Base-by-base conservation (phyloP, 306 rosid genomes). In the Rosa multiflora region DNA sequence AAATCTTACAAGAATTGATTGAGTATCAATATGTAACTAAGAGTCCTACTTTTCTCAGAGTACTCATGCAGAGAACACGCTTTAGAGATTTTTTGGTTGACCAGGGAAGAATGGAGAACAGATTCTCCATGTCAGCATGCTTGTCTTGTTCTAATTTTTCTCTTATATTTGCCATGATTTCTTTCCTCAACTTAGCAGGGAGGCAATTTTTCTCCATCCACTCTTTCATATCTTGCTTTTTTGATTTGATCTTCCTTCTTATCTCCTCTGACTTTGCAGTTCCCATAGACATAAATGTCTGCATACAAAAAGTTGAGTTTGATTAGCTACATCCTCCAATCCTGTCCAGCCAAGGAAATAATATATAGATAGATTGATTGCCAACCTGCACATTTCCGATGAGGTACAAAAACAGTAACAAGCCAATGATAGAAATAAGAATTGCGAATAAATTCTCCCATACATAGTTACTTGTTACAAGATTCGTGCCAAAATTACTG, bases 191-290 rank as follows among this genome's bases (percentile, higher is more conserved):
- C 26, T 55, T 20, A 2, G 18, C 51, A 1, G 76, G 79, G 79
- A 82, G 74, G 1, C 58, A 18, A 56, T 79, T 53, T 42, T 21
- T 68, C 5, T 63, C 35, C 79, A 68, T 76, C 88, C 88, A 85
- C 62, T 14, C 21, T 9, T 82, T 72, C 44, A 79, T 79, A 29
- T 79, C 86, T 20, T 37, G 73, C 40, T 73, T 81, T 64, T 72
- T 85, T 42, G 17, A 46, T 35, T 66, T 69, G 46, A 85, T 69
- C 58, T 77, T 80, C 59, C 56, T 6, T 75, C 92, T 88, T 85
- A 87, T 92, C 88, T 90, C 92, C 79, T 88, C 98, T 81, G 87
- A 78, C 73, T 96, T 88, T 6, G 87, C 86, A 48, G 90, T 88
- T 42, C 88, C 84, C 78, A 91, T 80, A 49, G 90, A 90, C 86